Evolutionary conservation across 73 alveolate genomes (phyloP).

Genomic region (Blepharisma japonicum): DNA sequence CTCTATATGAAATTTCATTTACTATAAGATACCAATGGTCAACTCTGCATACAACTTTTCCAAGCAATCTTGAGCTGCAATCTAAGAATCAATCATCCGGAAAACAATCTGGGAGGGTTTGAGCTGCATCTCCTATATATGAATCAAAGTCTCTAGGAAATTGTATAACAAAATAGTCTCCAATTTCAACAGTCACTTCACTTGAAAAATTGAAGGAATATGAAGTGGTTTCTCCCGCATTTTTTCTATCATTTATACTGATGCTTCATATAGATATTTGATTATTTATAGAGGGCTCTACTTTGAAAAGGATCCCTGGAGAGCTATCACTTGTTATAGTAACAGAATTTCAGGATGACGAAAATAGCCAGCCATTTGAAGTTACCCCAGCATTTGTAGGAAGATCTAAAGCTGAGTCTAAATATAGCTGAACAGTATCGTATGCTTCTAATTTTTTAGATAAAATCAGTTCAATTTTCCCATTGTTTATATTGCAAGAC

Average conservation of each 20-base stretch:
- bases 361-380: too few relatives aligned
- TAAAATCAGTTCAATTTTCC: too few relatives aligned
- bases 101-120: background rate
- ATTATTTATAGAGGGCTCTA: too few relatives aligned
- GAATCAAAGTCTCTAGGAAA: constrained; percentile 14
- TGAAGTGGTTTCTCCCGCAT: constrained; percentile 8
- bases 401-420: too few relatives aligned
- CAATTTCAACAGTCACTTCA: background rate
- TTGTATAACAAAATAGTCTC: background rate
- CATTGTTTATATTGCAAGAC: background rate
- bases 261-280: too few relatives aligned
- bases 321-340: too few relatives aligned
- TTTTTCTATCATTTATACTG: background rate
- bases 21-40: background rate
- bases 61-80: background rate
- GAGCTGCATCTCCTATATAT: constrained; percentile 1
- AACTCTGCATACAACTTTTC: background rate
- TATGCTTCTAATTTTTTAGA: too few relatives aligned
- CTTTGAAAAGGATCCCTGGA: too few relatives aligned
- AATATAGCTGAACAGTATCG: too few relatives aligned
- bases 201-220: background rate
- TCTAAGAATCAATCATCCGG: background rate
- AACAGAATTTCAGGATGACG: too few relatives aligned
- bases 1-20: background rate
- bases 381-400: too few relatives aligned